A percentile compares a stretch with the other conserved stretches of the same genome.
Conservation (phyloP, 169 alveolate species). For the Eimeria necatrix region DNA sequence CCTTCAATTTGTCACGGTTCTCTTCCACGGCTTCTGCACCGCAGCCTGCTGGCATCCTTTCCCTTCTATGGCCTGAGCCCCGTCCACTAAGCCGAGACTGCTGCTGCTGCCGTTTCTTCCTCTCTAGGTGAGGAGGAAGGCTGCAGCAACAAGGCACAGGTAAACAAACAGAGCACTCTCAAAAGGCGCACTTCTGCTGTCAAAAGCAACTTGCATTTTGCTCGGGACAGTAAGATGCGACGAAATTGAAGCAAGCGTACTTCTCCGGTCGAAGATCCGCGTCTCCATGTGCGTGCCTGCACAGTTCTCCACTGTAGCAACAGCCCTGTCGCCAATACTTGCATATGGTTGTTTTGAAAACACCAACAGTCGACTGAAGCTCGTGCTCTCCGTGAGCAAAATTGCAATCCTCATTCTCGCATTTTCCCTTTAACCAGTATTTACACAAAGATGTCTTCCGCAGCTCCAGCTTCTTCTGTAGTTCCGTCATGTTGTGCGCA, state of each 20-base stretch:
- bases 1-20: not conserved
- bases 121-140: slow-evolving; percentile 78
- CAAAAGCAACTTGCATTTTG: no score
- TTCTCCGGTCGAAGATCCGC: slow-evolving; percentile 75
- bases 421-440: slow-evolving; percentile 81
- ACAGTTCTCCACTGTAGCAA: slow-evolving; percentile 85
- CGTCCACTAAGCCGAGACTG: slow-evolving; percentile 39
- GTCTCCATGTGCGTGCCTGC: slow-evolving; percentile 89
- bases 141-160: slow-evolving; percentile 30
- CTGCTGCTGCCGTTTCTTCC: slow-evolving; percentile 65
- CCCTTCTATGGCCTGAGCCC: slow-evolving; percentile 27
- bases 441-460: slow-evolving; percentile 82
- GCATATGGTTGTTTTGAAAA: slow-evolving; percentile 87
- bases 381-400: slow-evolving; percentile 88
- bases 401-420: slow-evolving; percentile 84
- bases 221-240: no score
- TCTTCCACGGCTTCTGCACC: slow-evolving; percentile 1
- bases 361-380: slow-evolving; percentile 86
- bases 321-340: slow-evolving; percentile 87
- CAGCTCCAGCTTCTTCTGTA: slow-evolving; percentile 78
- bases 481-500: slow-evolving; percentile 78
- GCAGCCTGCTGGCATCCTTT: slow-evolving; percentile 12
- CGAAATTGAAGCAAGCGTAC: not conserved
- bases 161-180: not conserved
- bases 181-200: no score